Conservation (phyloP, 306 rosid genomes). For the Rosa lucieae region DNA sequence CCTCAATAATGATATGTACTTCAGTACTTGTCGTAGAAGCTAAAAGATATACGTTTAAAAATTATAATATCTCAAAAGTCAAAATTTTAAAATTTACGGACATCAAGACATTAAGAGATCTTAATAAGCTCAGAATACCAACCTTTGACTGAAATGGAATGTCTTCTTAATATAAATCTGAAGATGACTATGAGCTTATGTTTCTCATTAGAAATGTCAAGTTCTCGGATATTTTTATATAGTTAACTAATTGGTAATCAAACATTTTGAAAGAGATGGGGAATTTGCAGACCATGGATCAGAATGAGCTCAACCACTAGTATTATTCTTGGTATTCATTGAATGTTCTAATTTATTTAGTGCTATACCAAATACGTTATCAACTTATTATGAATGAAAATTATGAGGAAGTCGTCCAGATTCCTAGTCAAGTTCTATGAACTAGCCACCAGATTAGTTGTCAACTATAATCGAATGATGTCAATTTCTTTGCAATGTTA, state of each 20-base stretch:
- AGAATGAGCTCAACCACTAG: not conserved
- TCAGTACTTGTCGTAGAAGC: too few relatives aligned
- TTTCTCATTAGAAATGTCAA: not conserved
- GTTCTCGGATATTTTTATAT: not conserved
- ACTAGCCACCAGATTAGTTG: not conserved
- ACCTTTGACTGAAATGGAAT: not conserved
- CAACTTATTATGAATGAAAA: not conserved
- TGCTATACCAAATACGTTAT: not conserved
- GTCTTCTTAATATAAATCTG: not conserved
- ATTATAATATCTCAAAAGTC: too few relatives aligned
- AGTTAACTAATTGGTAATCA: not conserved
- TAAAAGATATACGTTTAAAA: too few relatives aligned
- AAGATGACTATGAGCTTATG: not conserved
- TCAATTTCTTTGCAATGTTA: not conserved
- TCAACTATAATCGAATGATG: not conserved
- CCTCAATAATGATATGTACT: too few relatives aligned
- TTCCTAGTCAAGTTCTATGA: not conserved
- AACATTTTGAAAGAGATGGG: not conserved
- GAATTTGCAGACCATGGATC: not conserved
- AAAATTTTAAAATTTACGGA: too few relatives aligned
- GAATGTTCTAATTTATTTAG: not conserved
- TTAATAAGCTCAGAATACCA: too few relatives aligned
- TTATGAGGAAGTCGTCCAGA: not conserved
- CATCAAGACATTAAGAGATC: too few relatives aligned
- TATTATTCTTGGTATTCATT: conserved; percentile 3